Evolutionary conservation across 495 filamentous ascomycete species (phyloP), one percentile per base, ranked within the genome.

Genomic region (Tuber melanosporum): DNA sequence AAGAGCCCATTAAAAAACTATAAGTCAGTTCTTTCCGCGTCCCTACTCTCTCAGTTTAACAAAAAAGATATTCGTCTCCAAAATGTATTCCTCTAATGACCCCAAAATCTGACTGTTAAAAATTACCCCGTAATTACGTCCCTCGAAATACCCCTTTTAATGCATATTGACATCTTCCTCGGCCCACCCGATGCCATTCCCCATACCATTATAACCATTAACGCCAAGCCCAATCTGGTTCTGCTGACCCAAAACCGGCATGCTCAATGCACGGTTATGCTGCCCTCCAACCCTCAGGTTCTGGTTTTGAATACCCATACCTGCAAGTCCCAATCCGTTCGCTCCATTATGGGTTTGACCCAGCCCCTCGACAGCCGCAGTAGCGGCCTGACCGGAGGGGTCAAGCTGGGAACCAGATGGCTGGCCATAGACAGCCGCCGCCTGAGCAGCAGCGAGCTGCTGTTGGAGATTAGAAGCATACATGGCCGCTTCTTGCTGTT

Each of bases 121-220:
- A 83, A 83, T 74, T 45, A 47, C 45, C 70, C 45, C 66, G 32
- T 75, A 72, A 83, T 83, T 82, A 84, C 75, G 72, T 46, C 73
- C 70, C 66, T 71, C 74, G 70, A 73, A 71, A 42, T 14, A 77
- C 49, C 78, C 70, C 74, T 73, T 78, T 85, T 85, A 89, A 85
- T 89, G 88, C 72, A 88, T 88, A 71, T 86, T 86, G 77, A 87
- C 87, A 82, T 89, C 89, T 81, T 90, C 89, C 84, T 91, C 89
- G 62, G 88, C 88, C 89, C 91, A 93, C 39, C 91, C 90, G 77
- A 93, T 87, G 74, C 88, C 89, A 74, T 86, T 89, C 79, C 87
- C 87, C 79, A 93, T 87, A 73, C 88, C 89, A 75, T 86, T 89
- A 78, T 90, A 89, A 78, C 87, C 89, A 75, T 90, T 88, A 79